Percentiles rank a stretch among this genome's conserved stretches.
Conservation (phyloP, 257 asterid genomes). For the Euphrasia confusa region DNA sequence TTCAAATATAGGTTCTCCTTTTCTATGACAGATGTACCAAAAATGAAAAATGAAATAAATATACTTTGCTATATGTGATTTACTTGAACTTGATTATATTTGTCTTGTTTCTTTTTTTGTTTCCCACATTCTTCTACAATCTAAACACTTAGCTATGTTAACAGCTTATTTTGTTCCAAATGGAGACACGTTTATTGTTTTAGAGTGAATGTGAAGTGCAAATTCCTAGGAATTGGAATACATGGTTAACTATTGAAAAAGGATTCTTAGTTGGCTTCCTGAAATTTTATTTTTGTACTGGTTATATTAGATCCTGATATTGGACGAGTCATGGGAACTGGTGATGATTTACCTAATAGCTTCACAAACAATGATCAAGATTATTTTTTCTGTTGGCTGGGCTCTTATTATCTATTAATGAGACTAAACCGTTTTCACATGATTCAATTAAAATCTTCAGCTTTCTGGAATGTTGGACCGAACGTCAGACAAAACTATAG, state of each 20-base stretch:
- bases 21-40: constrained; percentile 11
- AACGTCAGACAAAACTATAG: constrained; percentile 34
- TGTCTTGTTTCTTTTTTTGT: constrained; percentile 21
- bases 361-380: constrained; percentile 7
- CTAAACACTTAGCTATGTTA: constrained; percentile 11
- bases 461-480: constrained; percentile 39
- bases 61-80: constrained; percentile 17
- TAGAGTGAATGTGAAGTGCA: constrained; percentile 13
- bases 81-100: constrained; percentile 22
- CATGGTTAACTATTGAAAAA: constrained; percentile 1
- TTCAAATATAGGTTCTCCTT: constrained; percentile 11
- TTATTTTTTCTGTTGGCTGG: constrained; percentile 15
- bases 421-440: constrained; percentile 8
- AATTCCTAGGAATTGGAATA: not conserved
- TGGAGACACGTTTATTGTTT: constrained; percentile 20
- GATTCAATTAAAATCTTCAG: constrained; percentile 28
- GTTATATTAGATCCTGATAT: constrained; percentile 18
- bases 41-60: constrained; percentile 8
- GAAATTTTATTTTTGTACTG: not conserved
- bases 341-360: constrained; percentile 13
- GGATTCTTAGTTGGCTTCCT: not conserved
- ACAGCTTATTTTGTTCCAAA: constrained; percentile 16
- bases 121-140: constrained; percentile 13
- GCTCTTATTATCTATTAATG: constrained; percentile 18
- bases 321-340: constrained; percentile 17